Evolutionary conservation across 2,329 filamentous ascomycete genomes (phyloP).

Genomic region (Phaeosphaeria sp.): DNA sequence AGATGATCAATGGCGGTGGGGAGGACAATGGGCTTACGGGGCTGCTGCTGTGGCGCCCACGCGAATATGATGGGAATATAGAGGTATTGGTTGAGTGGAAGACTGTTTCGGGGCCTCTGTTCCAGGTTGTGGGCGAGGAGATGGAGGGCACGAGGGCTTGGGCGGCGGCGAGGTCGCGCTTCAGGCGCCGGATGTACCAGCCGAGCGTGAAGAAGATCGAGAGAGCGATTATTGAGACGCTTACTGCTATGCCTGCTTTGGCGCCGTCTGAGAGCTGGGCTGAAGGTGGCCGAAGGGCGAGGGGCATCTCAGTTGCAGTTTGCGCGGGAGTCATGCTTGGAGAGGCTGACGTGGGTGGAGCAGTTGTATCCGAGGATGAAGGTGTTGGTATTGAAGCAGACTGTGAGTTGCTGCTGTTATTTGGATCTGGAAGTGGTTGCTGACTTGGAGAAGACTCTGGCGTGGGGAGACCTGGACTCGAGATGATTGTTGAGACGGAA

Average conservation of each 20-base stretch:
- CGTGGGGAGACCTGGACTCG: neutral
- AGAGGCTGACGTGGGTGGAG: neutral
- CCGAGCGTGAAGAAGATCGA: slow-evolving; percentile 18
- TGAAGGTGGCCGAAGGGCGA: slow-evolving; percentile 15
- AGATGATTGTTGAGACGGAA: neutral
- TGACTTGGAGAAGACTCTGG: no score
- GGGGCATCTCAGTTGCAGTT: slow-evolving; percentile 15
- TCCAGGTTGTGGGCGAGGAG: neutral
- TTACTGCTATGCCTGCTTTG: slow-evolving; percentile 31
- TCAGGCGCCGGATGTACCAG: slow-evolving; percentile 36
- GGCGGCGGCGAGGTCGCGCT: slow-evolving; percentile 24
- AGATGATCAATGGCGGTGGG: slow-evolving; percentile 1
- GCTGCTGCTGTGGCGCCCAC: slow-evolving; percentile 4
- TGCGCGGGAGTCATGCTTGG: no score
- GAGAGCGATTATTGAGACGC: slow-evolving; percentile 18
- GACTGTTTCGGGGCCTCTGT: neutral
- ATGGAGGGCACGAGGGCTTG: slow-evolving; percentile 8
- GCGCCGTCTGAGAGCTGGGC: slow-evolving; percentile 23
- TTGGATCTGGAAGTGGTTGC: neutral
- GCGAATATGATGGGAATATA: neutral
- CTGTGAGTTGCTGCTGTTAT: neutral
- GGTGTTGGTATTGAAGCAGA: neutral
- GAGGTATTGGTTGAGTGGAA: neutral
- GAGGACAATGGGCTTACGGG: slow-evolving; percentile 21
- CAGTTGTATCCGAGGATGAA: neutral